phyloP scores from a whole-genome alignment of 108 stramenopile genomes.

The Discostella stelligeroides region DNA sequence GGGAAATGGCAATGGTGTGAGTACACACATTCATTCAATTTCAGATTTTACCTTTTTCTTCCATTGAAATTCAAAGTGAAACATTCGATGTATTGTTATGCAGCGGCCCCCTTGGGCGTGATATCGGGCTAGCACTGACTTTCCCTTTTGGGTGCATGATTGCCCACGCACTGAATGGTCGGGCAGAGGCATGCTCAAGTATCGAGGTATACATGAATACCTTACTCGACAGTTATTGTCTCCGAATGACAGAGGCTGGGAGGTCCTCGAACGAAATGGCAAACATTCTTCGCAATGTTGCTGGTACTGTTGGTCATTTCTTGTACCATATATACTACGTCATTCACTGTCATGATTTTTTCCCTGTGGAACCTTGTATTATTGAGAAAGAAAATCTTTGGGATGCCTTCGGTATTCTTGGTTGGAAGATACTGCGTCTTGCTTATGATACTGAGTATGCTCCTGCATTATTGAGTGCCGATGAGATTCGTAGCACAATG shows the following conservation, averaged over 20 bases:
- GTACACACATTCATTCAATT: background rate
- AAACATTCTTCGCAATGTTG: slow-evolving; percentile 22
- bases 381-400: slow-evolving; percentile 9
- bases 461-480: slow-evolving; percentile 8
- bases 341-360: slow-evolving; percentile 14
- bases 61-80: background rate
- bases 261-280: slow-evolving; percentile 16
- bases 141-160: slow-evolving; percentile 41
- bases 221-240: slow-evolving; percentile 32
- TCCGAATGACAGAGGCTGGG: slow-evolving; percentile 32
- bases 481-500: slow-evolving; percentile 15
- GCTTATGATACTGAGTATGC: slow-evolving; percentile 25
- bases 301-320: slow-evolving; percentile 29
- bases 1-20: slow-evolving; percentile 43
- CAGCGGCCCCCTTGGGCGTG: slow-evolving; percentile 43
- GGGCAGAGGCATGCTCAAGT: slow-evolving; percentile 4
- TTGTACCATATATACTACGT: slow-evolving; percentile 21
- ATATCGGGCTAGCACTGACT: slow-evolving; percentile 26
- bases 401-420: slow-evolving; percentile 36
- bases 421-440: slow-evolving; percentile 35
- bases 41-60: background rate
- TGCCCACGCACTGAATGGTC: slow-evolving; percentile 35
- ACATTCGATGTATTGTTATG: background rate
- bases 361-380: slow-evolving; percentile 26
- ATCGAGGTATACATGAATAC: slow-evolving; percentile 17